Evolutionary conservation across 2,329 filamentous ascomycete species (phyloP).

Genomic region (Harringtonia aguacate): DNA sequence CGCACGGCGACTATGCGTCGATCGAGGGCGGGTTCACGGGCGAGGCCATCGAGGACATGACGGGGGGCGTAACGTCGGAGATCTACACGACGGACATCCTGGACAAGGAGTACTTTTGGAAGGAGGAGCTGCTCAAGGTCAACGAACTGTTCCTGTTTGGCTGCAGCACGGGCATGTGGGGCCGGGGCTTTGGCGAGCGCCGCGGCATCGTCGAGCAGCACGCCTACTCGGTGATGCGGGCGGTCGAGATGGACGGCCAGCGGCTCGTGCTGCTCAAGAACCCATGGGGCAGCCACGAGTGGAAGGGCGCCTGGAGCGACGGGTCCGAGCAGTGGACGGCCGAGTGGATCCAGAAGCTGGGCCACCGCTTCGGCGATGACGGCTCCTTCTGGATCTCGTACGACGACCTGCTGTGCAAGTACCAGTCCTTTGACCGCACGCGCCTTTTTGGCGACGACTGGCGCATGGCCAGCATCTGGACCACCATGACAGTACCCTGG

Average conservation of each 20-base stretch:
- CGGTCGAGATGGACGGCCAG: slow-evolving; percentile 36
- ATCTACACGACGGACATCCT: slow-evolving; percentile 60
- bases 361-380: slow-evolving; percentile 49
- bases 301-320: slow-evolving; percentile 49
- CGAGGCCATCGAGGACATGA: slow-evolving; percentile 41
- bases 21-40: slow-evolving; percentile 57
- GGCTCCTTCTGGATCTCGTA: slow-evolving; percentile 56
- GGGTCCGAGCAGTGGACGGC: slow-evolving; percentile 52
- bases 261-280: slow-evolving; percentile 41
- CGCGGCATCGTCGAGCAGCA: slow-evolving; percentile 48
- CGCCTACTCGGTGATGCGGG: slow-evolving; percentile 51
- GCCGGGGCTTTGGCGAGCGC: slow-evolving; percentile 49
- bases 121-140: slow-evolving; percentile 66
- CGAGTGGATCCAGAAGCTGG: slow-evolving; percentile 45
- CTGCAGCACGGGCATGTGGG: slow-evolving; percentile 54
- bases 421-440: slow-evolving; percentile 50
- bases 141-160: slow-evolving; percentile 73
- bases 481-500: slow-evolving; percentile 52
- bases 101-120: slow-evolving; percentile 76
- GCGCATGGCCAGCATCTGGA: slow-evolving; percentile 49
- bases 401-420: slow-evolving; percentile 51
- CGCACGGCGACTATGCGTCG: slow-evolving; percentile 60
- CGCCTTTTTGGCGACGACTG: slow-evolving; percentile 50
- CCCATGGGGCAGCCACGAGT: slow-evolving; percentile 51
- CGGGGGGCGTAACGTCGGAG: slow-evolving; percentile 60